Evolutionary conservation across 1,139 yeast species (phyloP), one percentile per base, ranked within the genome.

Genomic region (Pichia sp.): DNA sequence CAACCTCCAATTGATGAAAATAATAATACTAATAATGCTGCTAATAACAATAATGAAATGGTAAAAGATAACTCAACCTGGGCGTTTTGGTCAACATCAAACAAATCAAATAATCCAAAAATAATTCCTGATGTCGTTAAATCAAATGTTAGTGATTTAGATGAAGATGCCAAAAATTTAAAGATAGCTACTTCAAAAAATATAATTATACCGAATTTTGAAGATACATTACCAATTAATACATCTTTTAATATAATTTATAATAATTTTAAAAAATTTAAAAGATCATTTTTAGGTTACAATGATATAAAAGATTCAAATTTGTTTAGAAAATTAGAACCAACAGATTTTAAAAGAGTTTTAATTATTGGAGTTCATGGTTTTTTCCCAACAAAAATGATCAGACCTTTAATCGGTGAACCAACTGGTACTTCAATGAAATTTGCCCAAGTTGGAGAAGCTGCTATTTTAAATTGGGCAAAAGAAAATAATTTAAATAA

Each of bases 341-440:
- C 69, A 0, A 49, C 53, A 4, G 39, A 41, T 3, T 64, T 69
- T 39, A 67, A 63, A 40, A 76, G 79, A 48, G 82, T 82, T 1
- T 73, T 92, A 36, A 84, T 92, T 30, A 79, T 92, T 51, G 97
- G 98, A 0, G 90, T 92, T 1, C 97, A 92, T 66, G 97, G 97
- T 1, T 92, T 90, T 58, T 87, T 92, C 65, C 97, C 98, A 0
- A 83, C 90, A 2, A 78, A 74, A 52, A 81, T 87, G 75, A 74
- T 92, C 2, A 70, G 97, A 43, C 89, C 96, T 0, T 60, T 92
- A 27, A 81, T 89, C 45, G 97, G 97, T 2, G 87, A 87, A 48
- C 97, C 97, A 4, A 87, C 94, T 16, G 97, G 97, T 0, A 89
- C 97, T 0, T 87, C 97, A 0, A 72, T 82, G 45, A 82, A 83